Evolutionary conservation across 768 basidiomycete genomes (phyloP).

Genomic region (Phlebiopsis flavidoalba): DNA sequence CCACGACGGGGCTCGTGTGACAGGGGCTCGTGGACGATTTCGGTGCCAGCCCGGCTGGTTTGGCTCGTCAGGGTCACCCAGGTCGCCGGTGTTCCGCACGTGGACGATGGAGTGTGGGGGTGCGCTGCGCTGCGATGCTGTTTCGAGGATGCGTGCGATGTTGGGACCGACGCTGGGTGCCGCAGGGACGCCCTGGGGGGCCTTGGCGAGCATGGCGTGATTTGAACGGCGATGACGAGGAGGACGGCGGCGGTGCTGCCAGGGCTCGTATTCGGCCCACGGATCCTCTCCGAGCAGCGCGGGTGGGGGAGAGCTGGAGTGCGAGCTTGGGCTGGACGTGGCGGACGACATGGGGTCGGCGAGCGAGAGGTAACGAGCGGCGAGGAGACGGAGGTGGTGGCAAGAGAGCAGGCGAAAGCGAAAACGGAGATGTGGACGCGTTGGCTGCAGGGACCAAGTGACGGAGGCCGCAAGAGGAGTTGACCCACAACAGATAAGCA

Average conservation of each 20-base stretch:
- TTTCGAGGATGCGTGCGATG: constrained; percentile 42
- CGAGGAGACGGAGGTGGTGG: background rate
- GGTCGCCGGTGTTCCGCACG: constrained; percentile 60
- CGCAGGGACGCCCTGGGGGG: constrained; percentile 46
- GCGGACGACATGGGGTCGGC: background rate
- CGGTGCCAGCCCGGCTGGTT: constrained; percentile 54
- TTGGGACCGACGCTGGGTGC: constrained; percentile 39
- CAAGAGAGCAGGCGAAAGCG: background rate
- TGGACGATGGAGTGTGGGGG: constrained; percentile 52
- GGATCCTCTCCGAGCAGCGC: constrained; percentile 4
- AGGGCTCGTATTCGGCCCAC: constrained; percentile 8
- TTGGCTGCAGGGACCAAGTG: background rate
- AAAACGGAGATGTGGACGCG: background rate
- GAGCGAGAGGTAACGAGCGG: background rate
- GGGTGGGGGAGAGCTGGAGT: background rate
- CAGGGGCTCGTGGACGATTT: constrained; percentile 48
- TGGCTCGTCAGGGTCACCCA: constrained; percentile 56
- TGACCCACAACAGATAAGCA: background rate
- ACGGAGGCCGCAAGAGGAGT: background rate
- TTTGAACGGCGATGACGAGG: constrained; percentile 55
- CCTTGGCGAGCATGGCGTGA: constrained; percentile 40
- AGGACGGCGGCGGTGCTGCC: constrained; percentile 37
- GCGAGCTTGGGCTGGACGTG: background rate
- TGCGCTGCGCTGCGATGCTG: constrained; percentile 44
- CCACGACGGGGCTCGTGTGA: constrained; percentile 49